phyloP scores from a whole-genome alignment of 371 early-diverging fungal species.

The Rhizomucor pusillus region DNA sequence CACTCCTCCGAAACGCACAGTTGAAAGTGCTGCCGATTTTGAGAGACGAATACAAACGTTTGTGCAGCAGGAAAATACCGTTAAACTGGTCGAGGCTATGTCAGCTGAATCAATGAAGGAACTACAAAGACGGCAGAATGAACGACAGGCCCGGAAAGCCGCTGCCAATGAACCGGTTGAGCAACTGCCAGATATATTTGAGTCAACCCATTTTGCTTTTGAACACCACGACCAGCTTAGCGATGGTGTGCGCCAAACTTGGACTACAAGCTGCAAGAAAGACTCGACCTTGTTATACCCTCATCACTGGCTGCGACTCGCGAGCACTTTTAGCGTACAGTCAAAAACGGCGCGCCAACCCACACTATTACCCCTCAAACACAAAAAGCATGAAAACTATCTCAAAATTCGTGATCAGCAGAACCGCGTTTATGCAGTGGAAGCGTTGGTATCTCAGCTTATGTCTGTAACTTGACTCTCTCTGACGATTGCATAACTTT shows the following conservation, averaged over 20 bases:
- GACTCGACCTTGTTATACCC: conserved; percentile 39
- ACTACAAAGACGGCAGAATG: conserved; percentile 14
- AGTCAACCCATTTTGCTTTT: conserved; percentile 12
- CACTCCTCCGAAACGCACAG: too few relatives aligned
- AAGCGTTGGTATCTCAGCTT: conserved; percentile 32
- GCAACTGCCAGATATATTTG: neutral
- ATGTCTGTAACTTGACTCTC: neutral
- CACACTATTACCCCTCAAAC: conserved; percentile 16
- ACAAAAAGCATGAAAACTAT: conserved; percentile 25
- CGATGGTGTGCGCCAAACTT: conserved; percentile 24
- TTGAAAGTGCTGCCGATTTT: too few relatives aligned
- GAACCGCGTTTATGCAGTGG: conserved; percentile 44
- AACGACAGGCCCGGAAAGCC: conserved; percentile 18
- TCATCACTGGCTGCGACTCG: conserved; percentile 43
- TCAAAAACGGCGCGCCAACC: conserved; percentile 31
- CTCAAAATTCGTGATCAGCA: conserved; percentile 40
- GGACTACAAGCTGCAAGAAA: conserved; percentile 31
- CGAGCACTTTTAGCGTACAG: conserved; percentile 39
- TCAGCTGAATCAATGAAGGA: conserved; percentile 13
- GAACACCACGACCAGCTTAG: conserved; percentile 15
- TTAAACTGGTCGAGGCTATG: conserved; percentile 6
- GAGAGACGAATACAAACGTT: conserved; percentile 15
- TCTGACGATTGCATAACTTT: neutral
- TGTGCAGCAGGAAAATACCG: conserved; percentile 1
- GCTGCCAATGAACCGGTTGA: conserved; percentile 2